Percentiles rank a stretch among this genome's conserved stretches.
Conservation (phyloP, 2,329 filamentous ascomycete genomes). For the Neofusicoccum parvum region DNA sequence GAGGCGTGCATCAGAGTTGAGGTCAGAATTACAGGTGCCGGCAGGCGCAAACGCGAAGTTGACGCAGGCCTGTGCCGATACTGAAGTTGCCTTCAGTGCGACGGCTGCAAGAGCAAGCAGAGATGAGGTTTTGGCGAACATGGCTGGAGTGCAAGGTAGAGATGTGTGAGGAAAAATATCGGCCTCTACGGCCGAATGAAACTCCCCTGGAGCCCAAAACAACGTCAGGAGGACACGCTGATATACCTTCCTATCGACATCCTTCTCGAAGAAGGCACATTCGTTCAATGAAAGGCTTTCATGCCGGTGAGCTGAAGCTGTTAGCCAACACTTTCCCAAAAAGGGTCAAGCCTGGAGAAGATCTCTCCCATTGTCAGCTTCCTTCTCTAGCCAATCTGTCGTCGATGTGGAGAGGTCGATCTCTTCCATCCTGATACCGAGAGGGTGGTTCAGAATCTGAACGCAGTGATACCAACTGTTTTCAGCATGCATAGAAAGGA, state of each 20-base stretch:
- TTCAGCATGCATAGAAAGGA: neutral
- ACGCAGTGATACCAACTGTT: neutral
- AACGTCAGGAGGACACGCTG: neutral
- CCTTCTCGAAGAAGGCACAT: neutral
- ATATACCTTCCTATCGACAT: neutral
- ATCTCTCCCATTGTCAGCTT: neutral
- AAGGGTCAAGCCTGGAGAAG: neutral
- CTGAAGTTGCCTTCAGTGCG: neutral
- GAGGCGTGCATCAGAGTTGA: neutral
- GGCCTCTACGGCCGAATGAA: neutral
- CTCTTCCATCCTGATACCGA: neutral
- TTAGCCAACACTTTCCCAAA: neutral
- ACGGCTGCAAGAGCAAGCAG: neutral
- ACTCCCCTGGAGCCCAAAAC: neutral
- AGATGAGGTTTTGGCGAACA: slow-evolving; percentile 2
- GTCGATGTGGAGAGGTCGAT: neutral
- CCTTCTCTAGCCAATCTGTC: neutral
- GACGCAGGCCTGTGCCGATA: slow-evolving; percentile 13
- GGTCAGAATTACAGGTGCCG: slow-evolving; percentile 19
- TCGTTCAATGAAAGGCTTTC: neutral
- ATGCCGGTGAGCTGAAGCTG: neutral
- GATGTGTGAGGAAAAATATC: neutral
- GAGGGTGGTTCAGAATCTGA: neutral
- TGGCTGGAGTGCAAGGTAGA: neutral
- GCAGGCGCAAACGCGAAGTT: slow-evolving; percentile 18